A percentile compares a stretch with the other conserved stretches of the same genome.
phyloP scores from a whole-genome alignment of 306 rosid genomes.

The Prunus salicina region DNA sequence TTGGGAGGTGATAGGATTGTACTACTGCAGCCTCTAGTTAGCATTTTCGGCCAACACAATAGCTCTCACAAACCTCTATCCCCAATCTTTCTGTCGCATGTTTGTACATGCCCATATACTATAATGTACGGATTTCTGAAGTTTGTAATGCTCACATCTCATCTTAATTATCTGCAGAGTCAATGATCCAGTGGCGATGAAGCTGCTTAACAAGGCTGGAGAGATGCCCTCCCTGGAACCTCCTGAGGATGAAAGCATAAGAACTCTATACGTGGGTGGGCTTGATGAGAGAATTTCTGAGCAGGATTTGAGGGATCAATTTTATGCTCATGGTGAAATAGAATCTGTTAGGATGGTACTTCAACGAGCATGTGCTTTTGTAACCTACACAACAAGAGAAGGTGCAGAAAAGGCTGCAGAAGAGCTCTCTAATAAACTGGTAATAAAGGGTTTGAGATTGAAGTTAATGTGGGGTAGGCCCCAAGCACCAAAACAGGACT shows the following conservation, averaged over 20 bases:
- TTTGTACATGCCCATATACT: neutral
- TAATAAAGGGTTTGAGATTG: slow-evolving; percentile 78
- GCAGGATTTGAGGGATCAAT: slow-evolving; percentile 87
- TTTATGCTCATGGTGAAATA: slow-evolving; percentile 93
- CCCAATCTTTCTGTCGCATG: neutral
- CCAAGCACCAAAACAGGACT: slow-evolving; percentile 69
- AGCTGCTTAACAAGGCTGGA: slow-evolving; percentile 92
- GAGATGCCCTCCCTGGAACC: slow-evolving; percentile 86
- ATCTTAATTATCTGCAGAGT: slow-evolving; percentile 43
- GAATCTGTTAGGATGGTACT: slow-evolving; percentile 92
- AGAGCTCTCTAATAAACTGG: slow-evolving; percentile 85
- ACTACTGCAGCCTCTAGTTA: neutral
- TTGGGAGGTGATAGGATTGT: neutral
- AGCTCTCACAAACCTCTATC: neutral
- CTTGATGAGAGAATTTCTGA: slow-evolving; percentile 86
- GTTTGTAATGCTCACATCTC: neutral
- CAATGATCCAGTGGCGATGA: slow-evolving; percentile 89
- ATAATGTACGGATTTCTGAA: neutral
- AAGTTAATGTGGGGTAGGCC: slow-evolving; percentile 99
- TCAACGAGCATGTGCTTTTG: slow-evolving; percentile 88
- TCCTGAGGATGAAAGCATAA: slow-evolving; percentile 90
- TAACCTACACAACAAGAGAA: slow-evolving; percentile 86
- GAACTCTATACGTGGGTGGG: slow-evolving; percentile 87
- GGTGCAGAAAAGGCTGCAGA: slow-evolving; percentile 94
- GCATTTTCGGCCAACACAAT: neutral